A percentile compares a stretch with the other conserved stretches of the same genome.
phyloP scores from a whole-genome alignment of 495 filamentous ascomycete species.

The Lepidopterella palustris region DNA sequence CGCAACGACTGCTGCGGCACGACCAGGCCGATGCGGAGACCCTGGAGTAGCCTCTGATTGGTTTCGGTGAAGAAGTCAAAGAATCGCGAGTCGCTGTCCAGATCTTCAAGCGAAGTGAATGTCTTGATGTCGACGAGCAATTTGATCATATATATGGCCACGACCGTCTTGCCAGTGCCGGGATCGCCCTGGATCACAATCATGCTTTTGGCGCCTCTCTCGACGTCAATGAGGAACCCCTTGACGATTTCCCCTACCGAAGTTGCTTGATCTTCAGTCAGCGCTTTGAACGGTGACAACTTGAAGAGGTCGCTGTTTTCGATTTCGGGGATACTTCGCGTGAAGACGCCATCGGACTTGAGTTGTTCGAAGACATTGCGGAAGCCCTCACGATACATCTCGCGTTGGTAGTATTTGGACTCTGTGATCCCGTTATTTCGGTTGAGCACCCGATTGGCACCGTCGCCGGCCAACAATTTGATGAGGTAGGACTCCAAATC shows the following conservation, averaged over 20 bases:
- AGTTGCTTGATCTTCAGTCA: constrained; percentile 23
- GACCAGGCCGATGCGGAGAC: constrained; percentile 12
- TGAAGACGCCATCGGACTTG: constrained; percentile 15
- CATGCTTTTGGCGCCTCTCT: constrained; percentile 6
- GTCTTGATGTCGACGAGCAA: constrained; percentile 15
- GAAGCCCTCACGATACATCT: constrained; percentile 15
- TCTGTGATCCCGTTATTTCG: constrained; percentile 22
- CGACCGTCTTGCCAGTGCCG: constrained; percentile 20
- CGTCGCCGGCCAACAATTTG: constrained; percentile 20
- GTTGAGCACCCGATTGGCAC: constrained; percentile 17
- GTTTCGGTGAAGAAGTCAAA: constrained; percentile 17
- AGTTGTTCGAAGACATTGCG: constrained; percentile 12
- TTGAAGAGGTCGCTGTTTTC: constrained; percentile 21
- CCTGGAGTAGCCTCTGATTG: constrained; percentile 11
- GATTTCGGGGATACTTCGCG: constrained; percentile 18
- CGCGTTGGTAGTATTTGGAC: constrained; percentile 17
- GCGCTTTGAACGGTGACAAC: constrained; percentile 17
- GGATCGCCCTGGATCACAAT: constrained; percentile 22
- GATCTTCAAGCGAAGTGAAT: constrained; percentile 15
- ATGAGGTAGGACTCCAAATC: constrained; percentile 24
- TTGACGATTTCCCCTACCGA: constrained; percentile 16
- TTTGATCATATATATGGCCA: constrained; percentile 20
- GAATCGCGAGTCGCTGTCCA: constrained; percentile 16
- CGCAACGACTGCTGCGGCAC: constrained; percentile 17
- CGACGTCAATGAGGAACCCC: constrained; percentile 11